Percentiles rank a stretch among this genome's conserved stretches.
Conservation (phyloP, 805 yeast genomes). For the Wickerhamiella australiensis region DNA sequence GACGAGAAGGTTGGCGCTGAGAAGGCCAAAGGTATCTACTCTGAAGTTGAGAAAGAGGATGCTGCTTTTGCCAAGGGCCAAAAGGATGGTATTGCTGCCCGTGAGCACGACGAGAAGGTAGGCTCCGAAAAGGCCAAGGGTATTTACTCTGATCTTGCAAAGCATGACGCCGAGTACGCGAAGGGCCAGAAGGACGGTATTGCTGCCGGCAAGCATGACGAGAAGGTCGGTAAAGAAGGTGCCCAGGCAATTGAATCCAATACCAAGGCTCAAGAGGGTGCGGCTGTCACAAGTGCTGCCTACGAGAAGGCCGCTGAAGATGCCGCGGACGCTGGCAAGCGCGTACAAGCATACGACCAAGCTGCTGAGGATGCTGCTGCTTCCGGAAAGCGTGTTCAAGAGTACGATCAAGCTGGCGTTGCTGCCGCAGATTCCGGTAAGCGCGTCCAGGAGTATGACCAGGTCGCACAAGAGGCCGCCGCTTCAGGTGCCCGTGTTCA, state of each 20-base stretch:
- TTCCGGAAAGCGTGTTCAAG: conserved; percentile 13
- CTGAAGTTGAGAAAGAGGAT: neutral
- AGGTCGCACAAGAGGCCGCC: conserved; percentile 9
- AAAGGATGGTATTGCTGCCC: neutral
- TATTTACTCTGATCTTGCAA: neutral
- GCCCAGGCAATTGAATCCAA: neutral
- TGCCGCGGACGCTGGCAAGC: conserved; percentile 13
- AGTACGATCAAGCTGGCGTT: conserved; percentile 10
- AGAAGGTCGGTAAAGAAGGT: neutral
- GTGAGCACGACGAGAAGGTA: neutral
- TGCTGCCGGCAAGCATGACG: neutral
- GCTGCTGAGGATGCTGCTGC: conserved; percentile 5
- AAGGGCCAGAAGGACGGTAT: neutral
- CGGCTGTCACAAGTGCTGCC: conserved; percentile 1
- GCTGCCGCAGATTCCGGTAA: conserved; percentile 6
- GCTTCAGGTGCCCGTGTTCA: conserved; percentile 2
- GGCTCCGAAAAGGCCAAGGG: neutral
- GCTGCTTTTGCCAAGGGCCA: conserved; percentile 10
- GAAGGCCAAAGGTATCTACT: conserved; percentile 10
- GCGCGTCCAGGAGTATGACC: conserved; percentile 12
- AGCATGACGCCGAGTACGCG: neutral
- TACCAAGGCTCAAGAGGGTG: neutral
- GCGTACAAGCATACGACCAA: conserved; percentile 7
- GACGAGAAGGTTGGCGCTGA: neutral
- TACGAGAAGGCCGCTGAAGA: conserved; percentile 3